phyloP scores from a whole-genome alignment of 495 filamentous ascomycete genomes.

The Pyronema domesticum region DNA sequence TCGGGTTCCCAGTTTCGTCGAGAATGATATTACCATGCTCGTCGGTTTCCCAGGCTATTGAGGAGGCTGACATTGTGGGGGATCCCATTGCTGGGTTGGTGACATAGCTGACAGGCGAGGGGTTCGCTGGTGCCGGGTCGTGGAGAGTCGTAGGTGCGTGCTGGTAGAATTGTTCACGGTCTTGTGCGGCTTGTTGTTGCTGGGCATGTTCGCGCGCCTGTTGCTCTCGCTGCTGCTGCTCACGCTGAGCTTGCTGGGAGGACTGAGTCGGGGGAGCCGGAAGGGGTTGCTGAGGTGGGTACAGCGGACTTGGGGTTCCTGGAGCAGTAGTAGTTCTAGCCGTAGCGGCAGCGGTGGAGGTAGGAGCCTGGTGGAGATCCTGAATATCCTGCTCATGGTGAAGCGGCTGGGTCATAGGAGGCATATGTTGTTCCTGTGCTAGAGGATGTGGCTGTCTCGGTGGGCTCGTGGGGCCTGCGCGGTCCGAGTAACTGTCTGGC shows the following conservation, averaged over 20 bases:
- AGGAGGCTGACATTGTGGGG: slow-evolving; percentile 22
- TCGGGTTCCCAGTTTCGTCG: slow-evolving; percentile 32
- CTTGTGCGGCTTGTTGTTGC: slow-evolving; percentile 2
- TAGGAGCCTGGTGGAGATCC: slow-evolving; percentile 12
- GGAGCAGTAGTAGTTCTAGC: slow-evolving; percentile 16
- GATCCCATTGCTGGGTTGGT: slow-evolving; percentile 20
- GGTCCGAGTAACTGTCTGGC: neutral
- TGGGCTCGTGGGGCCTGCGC: neutral
- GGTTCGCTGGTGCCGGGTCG: slow-evolving; percentile 7
- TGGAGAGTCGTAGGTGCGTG: slow-evolving; percentile 22
- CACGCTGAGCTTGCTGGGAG: slow-evolving; percentile 21
- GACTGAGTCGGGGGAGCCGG: slow-evolving; percentile 3
- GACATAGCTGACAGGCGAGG: slow-evolving; percentile 12
- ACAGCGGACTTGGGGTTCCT: slow-evolving; percentile 17
- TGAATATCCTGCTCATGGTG: slow-evolving; percentile 14
- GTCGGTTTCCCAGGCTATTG: slow-evolving; percentile 32
- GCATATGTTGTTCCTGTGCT: neutral
- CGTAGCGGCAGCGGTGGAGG: slow-evolving; percentile 23
- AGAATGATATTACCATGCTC: slow-evolving; percentile 31
- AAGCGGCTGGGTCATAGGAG: neutral
- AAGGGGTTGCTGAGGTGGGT: slow-evolving; percentile 7
- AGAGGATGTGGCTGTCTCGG: neutral
- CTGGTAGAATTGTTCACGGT: slow-evolving; percentile 17
- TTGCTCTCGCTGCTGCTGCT: slow-evolving; percentile 22
- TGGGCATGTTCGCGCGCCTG: slow-evolving; percentile 23